Evolutionary conservation across 2,329 filamentous ascomycete species (phyloP), one percentile per base, ranked within the genome.

Genomic region (Lachnellula occidentalis): DNA sequence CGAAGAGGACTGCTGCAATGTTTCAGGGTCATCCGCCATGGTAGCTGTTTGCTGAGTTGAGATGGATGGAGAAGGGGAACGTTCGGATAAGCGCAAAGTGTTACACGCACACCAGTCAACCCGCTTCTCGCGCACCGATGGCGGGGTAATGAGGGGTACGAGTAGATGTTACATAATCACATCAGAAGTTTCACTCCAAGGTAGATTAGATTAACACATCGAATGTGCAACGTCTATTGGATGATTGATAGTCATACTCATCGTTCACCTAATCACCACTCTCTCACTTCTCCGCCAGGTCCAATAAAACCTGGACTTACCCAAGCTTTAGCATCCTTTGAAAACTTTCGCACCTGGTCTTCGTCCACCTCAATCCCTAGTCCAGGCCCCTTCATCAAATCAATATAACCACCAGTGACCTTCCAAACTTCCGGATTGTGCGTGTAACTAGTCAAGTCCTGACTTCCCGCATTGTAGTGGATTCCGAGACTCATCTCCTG

Each of bases 401-500:
- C 72, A 17, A 90, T 79, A 65, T 83, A 86, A 0, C 87, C 87
- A 45, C 81, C 78, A n/a, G 78, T 75, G 5, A 90, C 80, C 41
- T 81, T 74, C 75, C 86, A 89, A 0, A 88, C 80, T 48, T 79
- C 77, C 0, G 81, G 76, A 61, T 89, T 80, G 64, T 79, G 81
- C 2, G 83, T 74, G 65, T 90, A 90, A 24, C 79, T 86, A 12
- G 79, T 79, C 52, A 88, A 72, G 66, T 89, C 86, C 61, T 83
- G 76, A 2, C 81, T 76, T 1, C 80, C 83, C 0, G 77, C 79
- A 61, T 92, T 92, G 66, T 91, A 92, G 67, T 92, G 88, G 62
- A 92, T 91, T 0, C 87, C 88, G 31, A 90, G 65, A 51, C 83
- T 86, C 88, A 90, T 90, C 69, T 91, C 87, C 65, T 88, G 83